Percentiles rank a stretch among this genome's conserved stretches.
Evolutionary conservation across 2,329 filamentous ascomycete species (phyloP).

Genomic region (Diplocarpon rosae): DNA sequence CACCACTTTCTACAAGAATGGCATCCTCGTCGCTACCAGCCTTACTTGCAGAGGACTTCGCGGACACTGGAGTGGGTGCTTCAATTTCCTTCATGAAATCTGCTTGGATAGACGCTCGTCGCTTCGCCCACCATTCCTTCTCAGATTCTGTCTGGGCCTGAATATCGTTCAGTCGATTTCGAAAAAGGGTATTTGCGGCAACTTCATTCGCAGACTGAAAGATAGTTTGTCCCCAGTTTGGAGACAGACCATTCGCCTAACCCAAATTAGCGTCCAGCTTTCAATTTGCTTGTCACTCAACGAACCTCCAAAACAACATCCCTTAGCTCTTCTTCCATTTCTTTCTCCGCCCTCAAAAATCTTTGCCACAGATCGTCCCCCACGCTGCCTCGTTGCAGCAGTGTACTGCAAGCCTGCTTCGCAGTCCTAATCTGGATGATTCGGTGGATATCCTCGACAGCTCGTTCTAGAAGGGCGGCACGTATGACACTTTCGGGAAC

Average conservation of each 20-base stretch:
- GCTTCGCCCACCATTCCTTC: slow-evolving; percentile 88
- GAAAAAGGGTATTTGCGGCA: slow-evolving; percentile 68
- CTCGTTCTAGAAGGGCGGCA: slow-evolving; percentile 78
- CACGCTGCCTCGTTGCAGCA: slow-evolving; percentile 83
- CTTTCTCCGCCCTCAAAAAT: slow-evolving; percentile 85
- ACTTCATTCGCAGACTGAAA: slow-evolving; percentile 98
- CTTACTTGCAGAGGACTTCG: slow-evolving; percentile 29
- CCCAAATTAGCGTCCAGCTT: slow-evolving; percentile 15
- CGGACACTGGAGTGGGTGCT: slow-evolving; percentile 38
- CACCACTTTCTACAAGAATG: slow-evolving; percentile 56
- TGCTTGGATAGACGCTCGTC: slow-evolving; percentile 58
- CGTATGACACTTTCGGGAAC: slow-evolving; percentile 79
- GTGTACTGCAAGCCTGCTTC: slow-evolving; percentile 73
- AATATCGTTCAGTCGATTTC: slow-evolving; percentile 64
- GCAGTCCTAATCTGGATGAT: slow-evolving; percentile 80
- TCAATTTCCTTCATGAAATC: slow-evolving; percentile 82
- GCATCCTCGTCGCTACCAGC: slow-evolving; percentile 57
- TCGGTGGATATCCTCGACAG: slow-evolving; percentile 84
- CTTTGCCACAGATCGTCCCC: slow-evolving; percentile 94
- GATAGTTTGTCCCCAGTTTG: slow-evolving; percentile 86
- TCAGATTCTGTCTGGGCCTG: slow-evolving; percentile 61
- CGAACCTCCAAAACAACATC: slow-evolving; percentile 87
- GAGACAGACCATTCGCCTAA: slow-evolving; percentile 80
- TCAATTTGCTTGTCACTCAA: neutral
- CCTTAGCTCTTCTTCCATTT: slow-evolving; percentile 90